These are phyloP conservation scores for Aspergillus melleus DNA, from an alignment of 2,329 filamentous ascomycete genomes.

Conservation along the genomic window DNA sequence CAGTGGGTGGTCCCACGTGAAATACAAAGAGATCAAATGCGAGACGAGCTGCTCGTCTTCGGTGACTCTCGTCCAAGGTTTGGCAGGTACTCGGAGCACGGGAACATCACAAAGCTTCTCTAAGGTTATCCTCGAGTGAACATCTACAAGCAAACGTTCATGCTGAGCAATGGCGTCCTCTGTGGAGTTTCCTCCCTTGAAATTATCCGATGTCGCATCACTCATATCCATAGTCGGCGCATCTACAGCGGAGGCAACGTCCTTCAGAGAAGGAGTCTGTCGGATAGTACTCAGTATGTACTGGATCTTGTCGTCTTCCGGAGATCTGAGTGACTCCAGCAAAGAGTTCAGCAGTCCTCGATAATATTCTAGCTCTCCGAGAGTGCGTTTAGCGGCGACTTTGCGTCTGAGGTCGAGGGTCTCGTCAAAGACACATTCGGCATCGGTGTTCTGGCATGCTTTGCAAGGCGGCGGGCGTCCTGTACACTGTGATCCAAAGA, in stretches of 20 bases:
- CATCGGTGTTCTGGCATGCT: slow-evolving; percentile 31
- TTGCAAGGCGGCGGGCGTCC: slow-evolving; percentile 37
- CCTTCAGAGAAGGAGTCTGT: slow-evolving; percentile 25
- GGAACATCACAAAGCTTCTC: slow-evolving; percentile 38
- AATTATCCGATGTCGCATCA: slow-evolving; percentile 18
- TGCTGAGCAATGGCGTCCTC: slow-evolving; percentile 11
- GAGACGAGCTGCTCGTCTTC: slow-evolving; percentile 71
- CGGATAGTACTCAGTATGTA: slow-evolving; percentile 31
- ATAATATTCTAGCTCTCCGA: slow-evolving; percentile 36
- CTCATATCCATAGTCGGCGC: slow-evolving; percentile 17
- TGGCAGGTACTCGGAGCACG: slow-evolving; percentile 33
- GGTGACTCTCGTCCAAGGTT: slow-evolving; percentile 75
- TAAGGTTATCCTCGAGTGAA: slow-evolving; percentile 30
- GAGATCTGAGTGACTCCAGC: slow-evolving; percentile 28
- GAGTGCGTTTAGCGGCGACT: slow-evolving; percentile 36
- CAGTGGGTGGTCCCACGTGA: slow-evolving; percentile 90
- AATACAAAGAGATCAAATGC: slow-evolving; percentile 88
- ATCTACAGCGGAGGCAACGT: slow-evolving; percentile 27
- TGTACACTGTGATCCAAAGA: slow-evolving; percentile 30
- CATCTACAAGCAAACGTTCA: slow-evolving; percentile 8
- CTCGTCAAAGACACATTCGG: slow-evolving; percentile 38
- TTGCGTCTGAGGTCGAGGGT: slow-evolving; percentile 39
- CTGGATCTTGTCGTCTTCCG: slow-evolving; percentile 23
- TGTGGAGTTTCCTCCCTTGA: slow-evolving; percentile 1
- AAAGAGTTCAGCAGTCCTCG: slow-evolving; percentile 33